A percentile compares a stretch with the other conserved stretches of the same genome.
Conservation (phyloP, 495 filamentous ascomycete species). For the Bombardia bombarda region DNA sequence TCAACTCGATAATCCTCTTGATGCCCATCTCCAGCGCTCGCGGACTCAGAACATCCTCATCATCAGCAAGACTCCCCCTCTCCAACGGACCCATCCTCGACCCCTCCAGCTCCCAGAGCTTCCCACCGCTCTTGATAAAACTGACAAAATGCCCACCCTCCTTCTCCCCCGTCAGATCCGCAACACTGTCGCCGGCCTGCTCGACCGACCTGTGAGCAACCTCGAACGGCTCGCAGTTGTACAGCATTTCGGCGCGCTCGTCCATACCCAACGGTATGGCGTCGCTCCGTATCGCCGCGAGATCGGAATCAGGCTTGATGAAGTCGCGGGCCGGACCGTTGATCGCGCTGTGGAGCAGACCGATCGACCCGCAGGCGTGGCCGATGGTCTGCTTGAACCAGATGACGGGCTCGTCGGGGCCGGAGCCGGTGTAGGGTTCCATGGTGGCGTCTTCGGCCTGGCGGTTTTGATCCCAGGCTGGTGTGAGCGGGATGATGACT, state of each 20-base stretch:
- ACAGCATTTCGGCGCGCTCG: constrained; percentile 60
- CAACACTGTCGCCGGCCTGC: constrained; percentile 54
- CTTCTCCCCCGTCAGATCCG: constrained; percentile 30
- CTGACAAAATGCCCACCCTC: constrained; percentile 65
- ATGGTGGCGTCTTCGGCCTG: constrained; percentile 46
- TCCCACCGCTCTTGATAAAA: constrained; percentile 64
- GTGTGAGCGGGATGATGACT: constrained; percentile 64
- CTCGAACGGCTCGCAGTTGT: constrained; percentile 62
- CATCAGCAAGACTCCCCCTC: constrained; percentile 51
- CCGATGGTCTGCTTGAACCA: constrained; percentile 93
- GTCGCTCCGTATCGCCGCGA: constrained; percentile 32
- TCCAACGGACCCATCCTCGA: constrained; percentile 62
- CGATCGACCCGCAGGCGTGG: constrained; percentile 81
- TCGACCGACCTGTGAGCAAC: constrained; percentile 61
- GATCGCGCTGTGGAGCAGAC: constrained; percentile 65
- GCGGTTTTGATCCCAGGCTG: constrained; percentile 52
- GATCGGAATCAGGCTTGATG: constrained; percentile 35
- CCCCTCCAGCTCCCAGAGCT: constrained; percentile 76
- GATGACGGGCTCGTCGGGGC: constrained; percentile 42
- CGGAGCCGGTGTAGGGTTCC: constrained; percentile 22
- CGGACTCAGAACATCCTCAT: constrained; percentile 64
- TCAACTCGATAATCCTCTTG: constrained; percentile 44
- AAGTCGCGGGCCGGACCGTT: constrained; percentile 42
- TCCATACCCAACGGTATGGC: constrained; percentile 40
- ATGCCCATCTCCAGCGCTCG: constrained; percentile 56